A percentile compares a stretch with the other conserved stretches of the same genome.
Evolutionary conservation across 108 stramenopile genomes (phyloP).

Genomic region (Mediolabrus comicus): DNA sequence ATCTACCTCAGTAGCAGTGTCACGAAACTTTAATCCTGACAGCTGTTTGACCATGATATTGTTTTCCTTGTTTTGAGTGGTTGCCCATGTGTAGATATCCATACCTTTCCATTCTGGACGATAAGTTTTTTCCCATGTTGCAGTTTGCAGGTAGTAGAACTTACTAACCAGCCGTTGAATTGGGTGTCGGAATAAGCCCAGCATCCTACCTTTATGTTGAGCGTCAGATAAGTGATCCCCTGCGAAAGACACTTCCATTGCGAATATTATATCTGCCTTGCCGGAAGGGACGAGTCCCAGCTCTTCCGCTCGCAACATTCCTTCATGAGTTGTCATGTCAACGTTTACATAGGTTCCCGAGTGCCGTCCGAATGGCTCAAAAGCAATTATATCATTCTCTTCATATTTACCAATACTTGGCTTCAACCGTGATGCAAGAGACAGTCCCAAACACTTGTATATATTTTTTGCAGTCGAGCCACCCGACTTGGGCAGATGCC

Average conservation of each 20-base stretch:
- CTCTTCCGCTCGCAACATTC: not conserved
- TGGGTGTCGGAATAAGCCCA: constrained; percentile 54
- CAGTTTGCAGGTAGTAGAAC: constrained; percentile 54
- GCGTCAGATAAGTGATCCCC: not conserved
- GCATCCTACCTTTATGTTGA: not conserved
- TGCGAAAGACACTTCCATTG: not conserved
- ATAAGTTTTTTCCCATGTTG: constrained; percentile 50
- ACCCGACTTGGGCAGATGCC: constrained; percentile 37
- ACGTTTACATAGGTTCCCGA: not conserved
- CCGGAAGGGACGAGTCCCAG: not conserved
- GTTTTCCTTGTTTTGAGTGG: constrained; percentile 5
- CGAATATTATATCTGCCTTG: not conserved
- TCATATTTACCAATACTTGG: not conserved
- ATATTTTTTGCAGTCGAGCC: constrained; percentile 40
- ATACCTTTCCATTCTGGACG: constrained; percentile 43
- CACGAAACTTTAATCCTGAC: not conserved
- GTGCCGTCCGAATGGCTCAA: not conserved
- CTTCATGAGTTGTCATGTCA: not conserved
- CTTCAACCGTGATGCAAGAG: constrained; percentile 13
- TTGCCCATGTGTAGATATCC: constrained; percentile 48
- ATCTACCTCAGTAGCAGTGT: constrained; percentile 8
- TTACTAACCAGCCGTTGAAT: constrained; percentile 48
- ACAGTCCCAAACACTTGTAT: constrained; percentile 20
- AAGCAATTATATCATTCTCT: not conserved
- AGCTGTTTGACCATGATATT: constrained; percentile 22